Conservation (phyloP, 441 rosid genomes). For the Euphorbia celastroides region DNA sequence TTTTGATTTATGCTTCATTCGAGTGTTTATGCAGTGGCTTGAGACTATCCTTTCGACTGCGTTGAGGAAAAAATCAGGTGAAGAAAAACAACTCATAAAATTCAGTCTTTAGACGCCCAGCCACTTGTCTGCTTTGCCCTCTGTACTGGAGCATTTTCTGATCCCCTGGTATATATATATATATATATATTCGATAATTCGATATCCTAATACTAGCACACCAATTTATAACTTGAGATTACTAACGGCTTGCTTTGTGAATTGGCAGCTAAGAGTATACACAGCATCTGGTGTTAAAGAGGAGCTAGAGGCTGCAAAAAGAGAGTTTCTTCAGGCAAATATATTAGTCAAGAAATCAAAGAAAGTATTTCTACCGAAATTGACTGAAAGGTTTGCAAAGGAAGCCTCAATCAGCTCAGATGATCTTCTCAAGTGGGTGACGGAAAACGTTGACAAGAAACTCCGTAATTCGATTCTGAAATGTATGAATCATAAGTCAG, state of each 20-base stretch:
- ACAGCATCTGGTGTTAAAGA: conserved; percentile 52
- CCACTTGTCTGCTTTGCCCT: conserved; percentile 76
- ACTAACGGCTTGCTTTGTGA: conserved; percentile 2
- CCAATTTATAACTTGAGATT: background rate
- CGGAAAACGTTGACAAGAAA: conserved; percentile 52
- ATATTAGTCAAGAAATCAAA: conserved; percentile 50
- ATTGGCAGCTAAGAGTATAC: conserved; percentile 59
- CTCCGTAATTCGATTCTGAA: conserved; percentile 49
- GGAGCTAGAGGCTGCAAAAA: conserved; percentile 60
- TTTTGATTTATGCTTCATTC: conserved; percentile 7
- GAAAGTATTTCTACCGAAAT: conserved; percentile 62
- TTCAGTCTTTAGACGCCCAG: conserved; percentile 46
- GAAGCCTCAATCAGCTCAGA: conserved; percentile 56
- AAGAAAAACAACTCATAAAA: conserved; percentile 55
- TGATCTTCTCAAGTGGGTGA: conserved; percentile 57
- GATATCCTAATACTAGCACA: background rate
- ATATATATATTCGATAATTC: too few relatives aligned
- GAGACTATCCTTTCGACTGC: conserved; percentile 73
- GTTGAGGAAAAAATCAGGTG: conserved; percentile 58
- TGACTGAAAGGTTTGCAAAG: conserved; percentile 61
- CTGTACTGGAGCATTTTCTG: conserved; percentile 77
- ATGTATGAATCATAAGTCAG: conserved; percentile 42
- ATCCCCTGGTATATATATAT: conserved; percentile 63
- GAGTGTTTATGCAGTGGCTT: conserved; percentile 56
- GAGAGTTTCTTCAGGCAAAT: conserved; percentile 63